phyloP scores from a whole-genome alignment of 2,329 filamentous ascomycete species.

The Nothophaeocryptopus gaeumannii region DNA sequence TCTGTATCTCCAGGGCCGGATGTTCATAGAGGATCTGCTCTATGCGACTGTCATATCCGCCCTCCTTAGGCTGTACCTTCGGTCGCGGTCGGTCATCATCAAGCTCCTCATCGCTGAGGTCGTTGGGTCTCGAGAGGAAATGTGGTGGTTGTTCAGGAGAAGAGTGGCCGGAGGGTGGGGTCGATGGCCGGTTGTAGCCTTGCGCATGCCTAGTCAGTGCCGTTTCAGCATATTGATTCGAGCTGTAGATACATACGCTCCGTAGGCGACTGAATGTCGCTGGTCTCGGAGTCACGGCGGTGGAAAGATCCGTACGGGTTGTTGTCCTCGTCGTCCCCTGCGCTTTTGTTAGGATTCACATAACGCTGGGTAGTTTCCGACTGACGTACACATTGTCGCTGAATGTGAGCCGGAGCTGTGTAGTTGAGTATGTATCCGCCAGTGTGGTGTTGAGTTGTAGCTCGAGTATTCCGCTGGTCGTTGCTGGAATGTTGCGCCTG shows the following conservation, averaged over 20 bases:
- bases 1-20: conserved; percentile 82
- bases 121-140: conserved; percentile 51
- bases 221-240: too few species aligned
- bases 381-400: not conserved
- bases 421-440: not conserved
- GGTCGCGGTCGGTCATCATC: conserved; percentile 50
- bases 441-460: not conserved
- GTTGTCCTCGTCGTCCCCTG: conserved; percentile 94
- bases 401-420: conserved; percentile 1
- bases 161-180: conserved; percentile 68
- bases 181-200: conserved; percentile 59
- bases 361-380: conserved; percentile 43
- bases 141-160: conserved; percentile 65
- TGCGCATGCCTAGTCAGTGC: conserved; percentile 19
- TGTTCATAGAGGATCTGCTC: conserved; percentile 98
- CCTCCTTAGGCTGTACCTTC: conserved; percentile 62
- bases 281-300: conserved; percentile 74
- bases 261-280: conserved; percentile 46
- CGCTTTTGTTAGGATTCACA: conserved; percentile 52
- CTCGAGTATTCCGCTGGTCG: conserved; percentile 5
- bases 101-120: conserved; percentile 60
- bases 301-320: conserved; percentile 96
- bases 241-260: conserved; percentile 26
- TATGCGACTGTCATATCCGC: conserved; percentile 89
- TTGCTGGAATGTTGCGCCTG: conserved; percentile 7